These are phyloP conservation scores for Collybiopsis confluens DNA, from an alignment of 768 basidiomycete genomes.

Conservation along the genomic window DNA sequence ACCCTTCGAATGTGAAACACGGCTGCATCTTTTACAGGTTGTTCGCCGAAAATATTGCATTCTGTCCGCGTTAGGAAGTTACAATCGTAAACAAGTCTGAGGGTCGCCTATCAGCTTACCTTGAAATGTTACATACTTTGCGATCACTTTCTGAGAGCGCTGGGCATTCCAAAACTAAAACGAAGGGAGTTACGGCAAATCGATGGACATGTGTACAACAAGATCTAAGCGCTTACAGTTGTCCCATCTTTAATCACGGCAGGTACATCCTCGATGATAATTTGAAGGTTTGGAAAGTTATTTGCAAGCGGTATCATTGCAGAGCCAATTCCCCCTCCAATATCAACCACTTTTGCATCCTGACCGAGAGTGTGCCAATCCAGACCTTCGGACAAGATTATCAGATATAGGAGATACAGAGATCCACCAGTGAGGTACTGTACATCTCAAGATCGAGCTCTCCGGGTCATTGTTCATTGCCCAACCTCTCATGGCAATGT, in stretches of 20 bases:
- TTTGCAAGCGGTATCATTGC: constrained; percentile 29
- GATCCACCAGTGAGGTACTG: too few relatives aligned
- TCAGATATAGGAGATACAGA: background rate
- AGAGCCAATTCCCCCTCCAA: constrained; percentile 66
- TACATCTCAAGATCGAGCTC: too few relatives aligned
- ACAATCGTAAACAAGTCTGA: too few relatives aligned
- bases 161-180: constrained; percentile 16
- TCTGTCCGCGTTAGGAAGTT: too few relatives aligned
- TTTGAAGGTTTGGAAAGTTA: constrained; percentile 33
- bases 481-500: too few relatives aligned
- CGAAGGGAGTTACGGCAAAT: too few relatives aligned
- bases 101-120: constrained; percentile 38
- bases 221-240: constrained; percentile 26
- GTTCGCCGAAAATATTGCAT: constrained; percentile 30
- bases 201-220: constrained; percentile 22
- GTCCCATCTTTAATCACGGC: constrained; percentile 49
- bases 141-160: constrained; percentile 19
- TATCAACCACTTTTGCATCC: constrained; percentile 57
- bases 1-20: constrained; percentile 45
- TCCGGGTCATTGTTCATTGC: too few relatives aligned
- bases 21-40: constrained; percentile 27
- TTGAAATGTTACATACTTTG: constrained; percentile 16
- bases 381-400: too few relatives aligned
- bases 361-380: constrained; percentile 49
- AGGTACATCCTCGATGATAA: constrained; percentile 61